Evolutionary conservation across 2,329 filamentous ascomycete species (phyloP).

Genomic region (Sclerotinia subarctica): DNA sequence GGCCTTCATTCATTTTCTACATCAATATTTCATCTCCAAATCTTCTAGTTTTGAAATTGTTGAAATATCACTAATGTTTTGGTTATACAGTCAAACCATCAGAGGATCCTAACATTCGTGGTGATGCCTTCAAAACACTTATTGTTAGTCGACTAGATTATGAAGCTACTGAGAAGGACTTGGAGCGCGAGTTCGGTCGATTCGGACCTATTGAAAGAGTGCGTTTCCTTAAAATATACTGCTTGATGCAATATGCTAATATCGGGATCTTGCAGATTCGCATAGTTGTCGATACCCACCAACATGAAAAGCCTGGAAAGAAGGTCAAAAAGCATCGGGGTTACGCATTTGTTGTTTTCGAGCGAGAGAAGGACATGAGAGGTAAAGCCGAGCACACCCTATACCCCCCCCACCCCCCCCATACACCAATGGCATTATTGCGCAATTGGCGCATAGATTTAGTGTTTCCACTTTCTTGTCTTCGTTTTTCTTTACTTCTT

Average conservation of each 20-base stretch:
- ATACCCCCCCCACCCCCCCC: slow-evolving; percentile 35
- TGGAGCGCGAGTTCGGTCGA: slow-evolving; percentile 89
- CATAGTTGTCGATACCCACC: slow-evolving; percentile 75
- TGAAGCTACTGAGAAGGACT: slow-evolving; percentile 80
- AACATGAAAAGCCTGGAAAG: slow-evolving; percentile 67
- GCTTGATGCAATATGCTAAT: slow-evolving; percentile 21
- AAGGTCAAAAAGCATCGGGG: slow-evolving; percentile 80
- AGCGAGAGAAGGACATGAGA: slow-evolving; percentile 98
- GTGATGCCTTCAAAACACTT: slow-evolving; percentile 91
- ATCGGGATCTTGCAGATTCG: slow-evolving; percentile 61
- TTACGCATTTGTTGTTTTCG: slow-evolving; percentile 96
- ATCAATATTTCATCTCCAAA: slow-evolving; percentile 28
- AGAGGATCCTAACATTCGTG: slow-evolving; percentile 83
- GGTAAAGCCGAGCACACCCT: slow-evolving; percentile 62
- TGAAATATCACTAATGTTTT: slow-evolving; percentile 26
- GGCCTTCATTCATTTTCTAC: slow-evolving; percentile 31
- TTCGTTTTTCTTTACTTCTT: slow-evolving; percentile 36
- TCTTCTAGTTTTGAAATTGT: too few species aligned
- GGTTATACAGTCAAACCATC: slow-evolving; percentile 65
- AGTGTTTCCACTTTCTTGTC: slow-evolving; percentile 40
- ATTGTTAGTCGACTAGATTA: slow-evolving; percentile 91
- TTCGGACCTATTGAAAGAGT: slow-evolving; percentile 93
- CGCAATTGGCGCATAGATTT: slow-evolving; percentile 45
- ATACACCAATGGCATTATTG: slow-evolving; percentile 34
- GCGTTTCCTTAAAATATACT: slow-evolving; percentile 38